Percentiles rank a stretch among this genome's conserved stretches.
Evolutionary conservation across 169 alveolate species (phyloP).

Genomic region (Cardiosporidium cionae): DNA sequence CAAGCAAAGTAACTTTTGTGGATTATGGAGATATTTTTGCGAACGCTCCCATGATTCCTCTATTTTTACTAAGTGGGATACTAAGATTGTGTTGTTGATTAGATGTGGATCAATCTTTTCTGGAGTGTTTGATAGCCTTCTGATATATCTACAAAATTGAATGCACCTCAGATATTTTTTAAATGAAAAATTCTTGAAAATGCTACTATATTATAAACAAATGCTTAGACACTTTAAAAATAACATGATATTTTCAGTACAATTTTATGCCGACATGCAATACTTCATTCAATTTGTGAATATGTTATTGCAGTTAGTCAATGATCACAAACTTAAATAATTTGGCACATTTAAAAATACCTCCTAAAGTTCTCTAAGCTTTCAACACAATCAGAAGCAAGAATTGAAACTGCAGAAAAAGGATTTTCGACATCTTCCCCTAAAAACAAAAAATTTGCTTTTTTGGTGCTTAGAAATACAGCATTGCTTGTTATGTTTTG

Average conservation of each 20-base stretch:
- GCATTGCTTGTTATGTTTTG: too few relatives aligned
- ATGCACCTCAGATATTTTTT: too few relatives aligned
- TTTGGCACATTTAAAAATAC: slow-evolving; percentile 5
- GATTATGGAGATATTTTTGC: slow-evolving; percentile 11
- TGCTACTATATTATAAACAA: neutral
- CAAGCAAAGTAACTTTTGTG: neutral
- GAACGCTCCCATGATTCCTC: slow-evolving; percentile 32
- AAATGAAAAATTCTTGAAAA: neutral
- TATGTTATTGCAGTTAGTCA: neutral
- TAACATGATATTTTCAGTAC: too few relatives aligned
- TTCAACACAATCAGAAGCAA: slow-evolving; percentile 20
- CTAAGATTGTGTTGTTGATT: slow-evolving; percentile 6
- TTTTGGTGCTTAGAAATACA: too few relatives aligned
- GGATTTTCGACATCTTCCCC: slow-evolving; percentile 20
- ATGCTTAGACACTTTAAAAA: too few relatives aligned
- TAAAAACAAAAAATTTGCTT: too few relatives aligned
- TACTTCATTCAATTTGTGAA: too few relatives aligned
- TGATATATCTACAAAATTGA: slow-evolving; percentile 13
- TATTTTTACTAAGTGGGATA: slow-evolving; percentile 2
- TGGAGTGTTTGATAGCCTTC: slow-evolving; percentile 14
- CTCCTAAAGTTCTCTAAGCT: slow-evolving; percentile 29
- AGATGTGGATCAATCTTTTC: slow-evolving; percentile 31
- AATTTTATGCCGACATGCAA: too few relatives aligned
- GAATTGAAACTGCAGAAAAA: slow-evolving; percentile 1
- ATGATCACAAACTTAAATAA: neutral